Conservation (phyloP, 2,329 filamentous ascomycete genomes). For the Sporothrix humicola region DNA sequence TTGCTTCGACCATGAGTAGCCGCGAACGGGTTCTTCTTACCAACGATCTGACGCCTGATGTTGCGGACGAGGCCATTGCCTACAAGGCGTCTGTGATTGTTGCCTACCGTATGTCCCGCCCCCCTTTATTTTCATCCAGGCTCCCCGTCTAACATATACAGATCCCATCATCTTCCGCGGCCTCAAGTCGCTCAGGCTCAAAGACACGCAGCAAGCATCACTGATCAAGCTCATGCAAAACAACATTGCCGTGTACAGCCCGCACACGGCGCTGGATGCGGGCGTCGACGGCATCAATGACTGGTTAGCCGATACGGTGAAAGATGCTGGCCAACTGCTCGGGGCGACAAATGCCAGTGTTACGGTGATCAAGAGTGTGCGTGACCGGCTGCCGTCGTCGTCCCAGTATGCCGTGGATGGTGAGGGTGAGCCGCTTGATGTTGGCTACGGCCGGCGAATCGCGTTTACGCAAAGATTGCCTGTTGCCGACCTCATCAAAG, state of each 20-base stretch:
- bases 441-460: slow-evolving; percentile 60
- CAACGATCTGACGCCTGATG: slow-evolving; percentile 86
- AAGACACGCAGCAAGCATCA: slow-evolving; percentile 84
- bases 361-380: slow-evolving; percentile 52
- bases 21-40: slow-evolving; percentile 63
- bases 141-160: slow-evolving; percentile 45
- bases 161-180: slow-evolving; percentile 96
- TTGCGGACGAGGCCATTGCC: slow-evolving; percentile 86
- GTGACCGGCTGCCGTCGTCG: slow-evolving; percentile 47
- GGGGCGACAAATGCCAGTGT: slow-evolving; percentile 46
- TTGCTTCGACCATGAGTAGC: slow-evolving; percentile 43
- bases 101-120: slow-evolving; percentile 76
- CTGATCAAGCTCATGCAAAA: slow-evolving; percentile 81
- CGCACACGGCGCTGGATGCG: slow-evolving; percentile 93
- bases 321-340: not conserved
- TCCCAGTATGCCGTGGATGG: slow-evolving; percentile 33
- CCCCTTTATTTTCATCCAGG: not conserved
- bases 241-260: slow-evolving; percentile 93
- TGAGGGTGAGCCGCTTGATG: slow-evolving; percentile 47
- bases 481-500: slow-evolving; percentile 53
- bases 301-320: slow-evolving; percentile 89
- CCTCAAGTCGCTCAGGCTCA: slow-evolving; percentile 84
- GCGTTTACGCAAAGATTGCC: slow-evolving; percentile 48
- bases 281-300: slow-evolving; percentile 85
- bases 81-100: slow-evolving; percentile 79